Conservation (phyloP, 208 protist species). For the Borovskyia barvae region DNA sequence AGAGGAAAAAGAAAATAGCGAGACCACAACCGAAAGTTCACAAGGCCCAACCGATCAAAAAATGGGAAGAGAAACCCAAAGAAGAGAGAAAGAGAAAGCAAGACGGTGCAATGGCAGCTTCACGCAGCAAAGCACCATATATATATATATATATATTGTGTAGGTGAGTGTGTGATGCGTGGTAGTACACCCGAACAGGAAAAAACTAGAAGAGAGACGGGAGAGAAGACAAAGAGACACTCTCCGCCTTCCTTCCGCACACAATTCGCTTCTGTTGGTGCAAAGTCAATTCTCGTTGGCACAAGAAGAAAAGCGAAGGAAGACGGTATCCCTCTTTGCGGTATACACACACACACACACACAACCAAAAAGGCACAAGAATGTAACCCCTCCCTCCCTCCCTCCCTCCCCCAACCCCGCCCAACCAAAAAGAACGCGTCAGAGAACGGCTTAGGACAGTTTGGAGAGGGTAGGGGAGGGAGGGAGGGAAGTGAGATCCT, state of each 20-base stretch:
- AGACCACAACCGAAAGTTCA: not conserved
- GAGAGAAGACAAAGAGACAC: no score
- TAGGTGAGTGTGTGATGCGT: not conserved
- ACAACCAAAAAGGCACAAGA: constrained; percentile 7
- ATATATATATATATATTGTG: not conserved
- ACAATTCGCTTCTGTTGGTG: no score
- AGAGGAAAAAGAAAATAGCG: not conserved
- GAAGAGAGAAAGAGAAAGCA: not conserved
- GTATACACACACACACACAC: constrained; percentile 3
- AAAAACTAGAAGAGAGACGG: not conserved
- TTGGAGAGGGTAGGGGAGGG: no score
- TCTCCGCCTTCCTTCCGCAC: no score
- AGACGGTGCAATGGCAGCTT: no score
- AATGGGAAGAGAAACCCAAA: not conserved
- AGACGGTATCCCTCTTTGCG: no score
- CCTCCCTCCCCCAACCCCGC: no score
- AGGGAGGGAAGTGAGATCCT: no score
- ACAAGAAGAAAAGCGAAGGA: no score
- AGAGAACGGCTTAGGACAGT: constrained; percentile 7
- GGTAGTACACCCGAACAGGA: not conserved
- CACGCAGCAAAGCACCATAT: not conserved
- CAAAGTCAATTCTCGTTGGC: no score
- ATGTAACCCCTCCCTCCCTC: no score
- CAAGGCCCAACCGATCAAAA: no score
- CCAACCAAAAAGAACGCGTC: constrained; percentile 5